Percentiles rank a stretch among this genome's conserved stretches.
Evolutionary conservation across 805 yeast species (phyloP).

Genomic region (Saccharomyces kudriavzevii): DNA sequence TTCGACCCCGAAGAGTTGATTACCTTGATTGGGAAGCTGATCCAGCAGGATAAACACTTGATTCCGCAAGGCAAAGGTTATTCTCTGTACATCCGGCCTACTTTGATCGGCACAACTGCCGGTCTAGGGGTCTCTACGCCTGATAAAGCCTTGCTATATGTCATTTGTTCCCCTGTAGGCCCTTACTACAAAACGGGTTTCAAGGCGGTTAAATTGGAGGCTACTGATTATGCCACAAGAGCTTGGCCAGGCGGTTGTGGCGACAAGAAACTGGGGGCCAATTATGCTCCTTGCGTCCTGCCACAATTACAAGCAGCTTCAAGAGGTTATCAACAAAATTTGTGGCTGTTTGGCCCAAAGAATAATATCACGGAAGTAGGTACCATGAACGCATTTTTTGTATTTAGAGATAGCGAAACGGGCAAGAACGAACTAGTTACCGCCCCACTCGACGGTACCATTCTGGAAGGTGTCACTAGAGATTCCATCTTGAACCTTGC

Average conservation of each 20-base stretch:
- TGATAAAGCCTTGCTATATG: slow-evolving; percentile 68
- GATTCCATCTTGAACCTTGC: slow-evolving; percentile 75
- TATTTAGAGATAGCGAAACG: slow-evolving; percentile 56
- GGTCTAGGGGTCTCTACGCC: slow-evolving; percentile 83
- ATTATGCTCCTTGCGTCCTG: slow-evolving; percentile 89
- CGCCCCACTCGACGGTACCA: slow-evolving; percentile 95
- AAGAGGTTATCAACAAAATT: slow-evolving; percentile 88
- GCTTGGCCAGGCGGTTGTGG: slow-evolving; percentile 99
- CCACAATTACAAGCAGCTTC: slow-evolving; percentile 85
- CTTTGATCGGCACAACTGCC: slow-evolving; percentile 85
- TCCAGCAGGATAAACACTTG: slow-evolving; percentile 62
- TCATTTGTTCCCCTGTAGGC: slow-evolving; percentile 93
- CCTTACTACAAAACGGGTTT: slow-evolving; percentile 94
- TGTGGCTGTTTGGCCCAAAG: slow-evolving; percentile 92
- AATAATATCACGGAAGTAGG: slow-evolving; percentile 89
- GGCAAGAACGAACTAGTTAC: slow-evolving; percentile 89
- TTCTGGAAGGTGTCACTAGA: slow-evolving; percentile 92
- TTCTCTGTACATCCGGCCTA: slow-evolving; percentile 87
- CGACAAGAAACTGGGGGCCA: slow-evolving; percentile 91
- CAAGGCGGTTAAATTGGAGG: slow-evolving; percentile 88
- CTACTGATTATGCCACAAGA: slow-evolving; percentile 89
- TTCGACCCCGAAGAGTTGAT: slow-evolving; percentile 72
- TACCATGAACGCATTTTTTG: slow-evolving; percentile 91
- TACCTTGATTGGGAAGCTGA: slow-evolving; percentile 65
- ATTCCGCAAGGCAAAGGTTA: slow-evolving; percentile 82